Base-by-base conservation (phyloP, 2,329 filamentous ascomycete species). In the Diplodia corticola region DNA sequence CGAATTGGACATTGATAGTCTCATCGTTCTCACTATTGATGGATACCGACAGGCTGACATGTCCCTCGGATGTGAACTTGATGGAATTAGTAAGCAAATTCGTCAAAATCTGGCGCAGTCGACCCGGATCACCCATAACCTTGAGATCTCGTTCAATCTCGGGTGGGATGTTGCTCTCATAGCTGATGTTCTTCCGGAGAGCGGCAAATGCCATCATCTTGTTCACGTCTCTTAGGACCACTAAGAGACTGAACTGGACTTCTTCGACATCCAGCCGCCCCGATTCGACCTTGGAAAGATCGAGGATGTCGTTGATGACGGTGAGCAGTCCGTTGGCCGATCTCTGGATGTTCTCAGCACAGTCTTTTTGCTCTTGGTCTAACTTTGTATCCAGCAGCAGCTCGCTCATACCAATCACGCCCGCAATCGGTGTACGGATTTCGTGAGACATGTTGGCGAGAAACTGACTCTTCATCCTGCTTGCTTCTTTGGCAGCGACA, bases 191-290 rank as follows among this genome's bases (percentile, higher is more conserved):
- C 73, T 96, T 92, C 35, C 91, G 86, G 71, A 91, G 86, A 1
- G 93, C 92, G 1, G 91, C 92, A 71, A 96, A 96, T 49, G 90
- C 88, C 70, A 96, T 86, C 91, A 96, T 95, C 75, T 93, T 92
- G 63, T 88, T 90, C 22, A 95, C 91, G 73, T 96, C 92, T 54
- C 88, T 84, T 6, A 93, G 86, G 13, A 92, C 87, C 1, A 91
- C 82, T 0, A 88, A 88, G 1, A 93, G 80, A 30, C 89, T 91
- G 71, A 93, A 94, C 68, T 92, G 90, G 0, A 93, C 90, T 71
- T 93, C 89, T 76, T 93, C 91, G 48, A 93, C 89, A 69, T 93
- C 90, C 22, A 93, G 78, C 7, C 89, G 83, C 3, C 91, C 91
- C 9, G 89, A 91, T 74, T 93, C 91, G 1, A 92, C 89, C 76